phyloP scores from a whole-genome alignment of 139 green algal genomes.

The Ulvella scutata region DNA sequence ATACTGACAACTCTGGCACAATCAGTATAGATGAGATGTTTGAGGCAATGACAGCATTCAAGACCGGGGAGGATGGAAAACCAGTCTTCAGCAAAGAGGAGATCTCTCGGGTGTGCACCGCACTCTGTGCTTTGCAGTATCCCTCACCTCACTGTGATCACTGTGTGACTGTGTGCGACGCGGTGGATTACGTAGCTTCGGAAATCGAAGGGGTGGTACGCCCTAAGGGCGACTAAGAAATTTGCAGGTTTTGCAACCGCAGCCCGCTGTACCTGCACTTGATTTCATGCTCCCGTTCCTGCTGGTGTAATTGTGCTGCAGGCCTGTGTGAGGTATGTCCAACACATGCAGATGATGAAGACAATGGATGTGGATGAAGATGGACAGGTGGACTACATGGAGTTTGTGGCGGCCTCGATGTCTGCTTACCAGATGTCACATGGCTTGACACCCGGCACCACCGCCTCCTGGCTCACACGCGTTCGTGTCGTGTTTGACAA shows the following conservation, averaged over 20 bases:
- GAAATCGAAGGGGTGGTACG: too few species aligned
- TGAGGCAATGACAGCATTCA: background rate
- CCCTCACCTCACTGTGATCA: too few species aligned
- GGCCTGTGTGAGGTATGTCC: too few species aligned
- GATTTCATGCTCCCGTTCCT: too few species aligned
- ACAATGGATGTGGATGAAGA: slow-evolving; percentile 1
- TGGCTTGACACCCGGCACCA: background rate
- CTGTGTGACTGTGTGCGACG: too few species aligned
- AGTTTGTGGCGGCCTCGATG: background rate
- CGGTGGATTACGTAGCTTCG: too few species aligned
- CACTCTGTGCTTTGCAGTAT: too few species aligned
- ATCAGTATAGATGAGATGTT: slow-evolving; percentile 3
- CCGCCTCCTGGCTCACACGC: background rate
- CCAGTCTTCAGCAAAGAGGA: background rate
- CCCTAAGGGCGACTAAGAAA: too few species aligned
- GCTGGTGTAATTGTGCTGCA: too few species aligned
- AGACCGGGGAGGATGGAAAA: background rate
- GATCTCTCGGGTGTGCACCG: background rate
- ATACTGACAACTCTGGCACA: background rate
- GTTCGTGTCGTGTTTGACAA: background rate
- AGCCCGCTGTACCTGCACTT: too few species aligned
- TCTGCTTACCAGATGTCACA: background rate
- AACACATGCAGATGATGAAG: slow-evolving; percentile 2
- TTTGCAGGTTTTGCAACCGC: too few species aligned
- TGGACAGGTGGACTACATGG: background rate